Evolutionary conservation across 306 rosid genomes (phyloP), one percentile per base, ranked within the genome.

Genomic region (Prunus padus): DNA sequence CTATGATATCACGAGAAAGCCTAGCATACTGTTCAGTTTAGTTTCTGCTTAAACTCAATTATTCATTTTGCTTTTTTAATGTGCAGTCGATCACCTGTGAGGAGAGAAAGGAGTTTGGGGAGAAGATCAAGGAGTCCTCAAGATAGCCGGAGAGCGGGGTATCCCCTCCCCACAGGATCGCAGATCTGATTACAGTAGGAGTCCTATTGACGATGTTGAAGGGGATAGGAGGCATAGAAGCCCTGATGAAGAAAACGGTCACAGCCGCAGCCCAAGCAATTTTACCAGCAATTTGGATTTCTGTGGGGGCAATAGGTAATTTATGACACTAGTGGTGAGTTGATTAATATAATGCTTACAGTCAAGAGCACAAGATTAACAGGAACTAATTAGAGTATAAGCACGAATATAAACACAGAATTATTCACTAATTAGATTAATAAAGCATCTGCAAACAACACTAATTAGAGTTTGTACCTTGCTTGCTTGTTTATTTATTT

Each of bases 61-160:
- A 57, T 81, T 85, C 26, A 73, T 84, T n/a, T n/a, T n/a, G n/a
- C n/a, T n/a, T n/a, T n/a, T n/a, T n/a, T n/a, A n/a, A n/a, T n/a
- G n/a, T n/a, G n/a, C n/a, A n/a, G n/a, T n/a, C n/a, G n/a, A 76
- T 86, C 90, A 42, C 88, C 87, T 0, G 59, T 79, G 44, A 84
- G 83, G 77, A 83, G 89, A 55, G 87, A 76, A 4, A 67, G 90
- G 46, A 86, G 87, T 63, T 37, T 79, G 42, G 88, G 84, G 46
- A 86, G 86, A 81, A 81, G 86, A 70, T 84, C 86, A 42, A 81
- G 83, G 67, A 84, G 90, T 76, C 88, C 88, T 2, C 81, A 49
- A 12, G 86, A 82, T 69, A 81, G 88, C 54, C 67, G 59, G 18
- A 22, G 84, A 67, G 62, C 77, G 75, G 33, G 82, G 79, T 16